phyloP scores from a whole-genome alignment of 805 yeast species.

The Metschnikowia bowlesiae region DNA sequence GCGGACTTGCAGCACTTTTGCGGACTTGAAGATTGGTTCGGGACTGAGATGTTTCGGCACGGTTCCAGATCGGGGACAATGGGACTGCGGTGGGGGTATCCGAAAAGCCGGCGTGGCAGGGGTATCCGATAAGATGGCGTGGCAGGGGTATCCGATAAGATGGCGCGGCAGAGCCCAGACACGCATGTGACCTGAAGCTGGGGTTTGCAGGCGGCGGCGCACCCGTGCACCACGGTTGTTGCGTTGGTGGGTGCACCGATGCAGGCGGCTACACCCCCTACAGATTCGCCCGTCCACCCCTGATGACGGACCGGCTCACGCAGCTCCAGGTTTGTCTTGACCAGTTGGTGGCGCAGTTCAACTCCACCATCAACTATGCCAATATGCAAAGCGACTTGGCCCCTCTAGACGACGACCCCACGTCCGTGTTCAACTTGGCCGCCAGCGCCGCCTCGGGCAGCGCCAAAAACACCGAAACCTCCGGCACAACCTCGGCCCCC shows the following conservation, averaged over 20 bases:
- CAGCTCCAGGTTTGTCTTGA: constrained; percentile 88
- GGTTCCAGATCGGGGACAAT: not conserved
- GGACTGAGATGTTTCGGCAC: not conserved
- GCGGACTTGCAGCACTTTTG: no score
- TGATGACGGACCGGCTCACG: constrained; percentile 78
- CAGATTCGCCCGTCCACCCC: not conserved
- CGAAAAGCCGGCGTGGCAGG: no score
- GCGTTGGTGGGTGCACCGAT: no score
- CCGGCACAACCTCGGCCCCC: constrained; percentile 17
- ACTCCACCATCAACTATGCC: constrained; percentile 72
- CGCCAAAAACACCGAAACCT: constrained; percentile 11
- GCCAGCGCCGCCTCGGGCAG: constrained; percentile 52
- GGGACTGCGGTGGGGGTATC: no score
- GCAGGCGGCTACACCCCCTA: no score
- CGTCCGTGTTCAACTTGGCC: constrained; percentile 58
- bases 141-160: not conserved
- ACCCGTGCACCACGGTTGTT: not conserved
- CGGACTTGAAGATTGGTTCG: not conserved
- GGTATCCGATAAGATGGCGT: not conserved
- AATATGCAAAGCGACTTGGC: constrained; percentile 36
- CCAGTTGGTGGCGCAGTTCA: constrained; percentile 73
- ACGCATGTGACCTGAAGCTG: not conserved
- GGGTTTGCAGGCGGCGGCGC: no score
- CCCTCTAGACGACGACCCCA: constrained; percentile 54
- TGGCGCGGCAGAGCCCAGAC: not conserved